Evolutionary conservation across 805 yeast species (phyloP), one percentile per base, ranked within the genome.

Genomic region (Hanseniaspora opuntiae): DNA sequence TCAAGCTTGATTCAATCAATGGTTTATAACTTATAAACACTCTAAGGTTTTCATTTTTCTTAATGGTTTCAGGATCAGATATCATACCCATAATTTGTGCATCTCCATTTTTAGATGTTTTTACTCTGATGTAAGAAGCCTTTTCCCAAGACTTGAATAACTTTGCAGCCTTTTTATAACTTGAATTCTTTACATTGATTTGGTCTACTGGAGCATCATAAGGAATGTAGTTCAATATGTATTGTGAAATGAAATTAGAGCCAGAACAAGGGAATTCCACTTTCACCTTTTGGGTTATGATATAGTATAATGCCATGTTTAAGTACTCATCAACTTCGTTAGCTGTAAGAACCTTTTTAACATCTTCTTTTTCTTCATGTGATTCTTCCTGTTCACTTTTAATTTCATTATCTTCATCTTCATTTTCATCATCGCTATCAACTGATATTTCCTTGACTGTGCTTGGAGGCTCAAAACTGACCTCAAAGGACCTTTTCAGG

Each of bases 81-180:
- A 45, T 19, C 19, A 49, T 47, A 49, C 61, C 38, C 20, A 51
- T 12, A 14, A 51, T 42, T 37, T 42, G 48, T 4, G 46, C 44
- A 44, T 85, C 94, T 55, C 89, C 96, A 38, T 82, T 93, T 61
- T 86, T 85, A 8, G 95, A 97, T 1, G 48, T 33, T 59, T 88
- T 86, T 25, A 82, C 64, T 54, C 79, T 79, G 22, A 93, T 56
- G 53, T 81, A 76, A 1, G 79, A 78, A 44, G 74, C 73, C 63
- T 87, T 90, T 58, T 86, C 96, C 81, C 89, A 86, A 7, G 84
- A 81, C 62, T 87, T 90, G 53, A 90, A 68, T 61, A 82, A 87
- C 64, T 88, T 89, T 14, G 88, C 76, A 4, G 90, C 79, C 62
- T 90, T 90, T 65, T 85, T 88, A 95, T 95, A 90, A 3, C 88